A percentile compares a stretch with the other conserved stretches of the same genome.
These are phyloP conservation scores for Hura crepitans DNA, from an alignment of 441 rosid species.

Conservation along the genomic window DNA sequence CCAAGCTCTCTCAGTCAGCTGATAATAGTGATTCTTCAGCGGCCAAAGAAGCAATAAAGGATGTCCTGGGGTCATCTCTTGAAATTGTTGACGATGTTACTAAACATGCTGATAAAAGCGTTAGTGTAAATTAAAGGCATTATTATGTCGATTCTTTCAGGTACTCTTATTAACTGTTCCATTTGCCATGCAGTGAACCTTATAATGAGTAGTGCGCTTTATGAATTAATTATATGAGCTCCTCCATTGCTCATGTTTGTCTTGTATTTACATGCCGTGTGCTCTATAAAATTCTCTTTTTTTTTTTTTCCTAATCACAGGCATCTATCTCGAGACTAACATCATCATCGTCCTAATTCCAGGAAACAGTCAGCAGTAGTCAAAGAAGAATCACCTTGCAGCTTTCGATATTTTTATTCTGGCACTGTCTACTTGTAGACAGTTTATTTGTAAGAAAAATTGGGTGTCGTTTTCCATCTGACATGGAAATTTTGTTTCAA, in stretches of 20 bases:
- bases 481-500: conserved; percentile 1
- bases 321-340: conserved; percentile 1
- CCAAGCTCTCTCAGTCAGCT: conserved; percentile 23
- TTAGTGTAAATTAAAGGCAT: conserved; percentile 25
- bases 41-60: conserved; percentile 28
- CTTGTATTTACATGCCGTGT: background rate
- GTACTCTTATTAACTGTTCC: conserved; percentile 17
- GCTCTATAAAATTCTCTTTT: background rate
- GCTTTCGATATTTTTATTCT: background rate
- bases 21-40: conserved; percentile 30
- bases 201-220: background rate
- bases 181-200: background rate
- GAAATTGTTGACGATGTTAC: conserved; percentile 29
- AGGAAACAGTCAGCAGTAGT: background rate
- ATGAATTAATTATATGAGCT: background rate
- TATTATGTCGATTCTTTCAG: conserved; percentile 16
- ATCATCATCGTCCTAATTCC: background rate
- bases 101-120: conserved; percentile 27
- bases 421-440: conserved; percentile 7
- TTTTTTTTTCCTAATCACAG: background rate
- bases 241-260: background rate
- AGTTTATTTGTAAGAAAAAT: background rate
- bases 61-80: conserved; percentile 27
- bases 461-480: background rate
- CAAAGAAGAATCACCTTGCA: conserved; percentile 5